Evolutionary conservation across 331 rosid species (phyloP).

Genomic region (Quercus tomentella): DNA sequence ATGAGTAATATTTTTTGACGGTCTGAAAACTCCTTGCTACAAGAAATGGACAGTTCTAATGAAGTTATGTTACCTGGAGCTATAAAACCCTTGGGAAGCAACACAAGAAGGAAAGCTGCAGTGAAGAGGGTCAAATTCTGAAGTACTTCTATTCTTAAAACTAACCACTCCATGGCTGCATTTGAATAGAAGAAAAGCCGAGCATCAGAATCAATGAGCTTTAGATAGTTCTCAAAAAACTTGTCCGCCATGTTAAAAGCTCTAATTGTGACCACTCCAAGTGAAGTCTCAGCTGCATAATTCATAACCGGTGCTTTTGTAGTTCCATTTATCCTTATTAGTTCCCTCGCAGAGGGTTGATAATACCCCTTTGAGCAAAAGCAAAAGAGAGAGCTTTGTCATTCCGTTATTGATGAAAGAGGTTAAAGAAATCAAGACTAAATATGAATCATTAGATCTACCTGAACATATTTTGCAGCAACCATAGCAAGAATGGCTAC

Average conservation of each 20-base stretch:
- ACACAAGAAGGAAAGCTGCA: constrained; percentile 55
- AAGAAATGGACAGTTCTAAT: background rate
- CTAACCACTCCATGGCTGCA: constrained; percentile 69
- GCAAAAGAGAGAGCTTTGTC: background rate
- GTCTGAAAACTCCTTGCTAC: too few relatives aligned
- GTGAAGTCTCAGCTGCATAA: constrained; percentile 75
- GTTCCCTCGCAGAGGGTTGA: constrained; percentile 69
- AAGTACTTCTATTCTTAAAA: constrained; percentile 61
- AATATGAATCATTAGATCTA: background rate
- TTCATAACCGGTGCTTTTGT: constrained; percentile 91
- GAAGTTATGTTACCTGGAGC: constrained; percentile 38
- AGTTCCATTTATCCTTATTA: constrained; percentile 79
- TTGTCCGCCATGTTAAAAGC: constrained; percentile 55
- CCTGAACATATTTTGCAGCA: constrained; percentile 57
- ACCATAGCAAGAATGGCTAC: constrained; percentile 54
- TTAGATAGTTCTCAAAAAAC: constrained; percentile 50
- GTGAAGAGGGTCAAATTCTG: constrained; percentile 67
- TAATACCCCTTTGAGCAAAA: constrained; percentile 45
- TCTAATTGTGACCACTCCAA: constrained; percentile 76
- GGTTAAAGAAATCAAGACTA: constrained; percentile 1
- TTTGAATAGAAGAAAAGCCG: constrained; percentile 58
- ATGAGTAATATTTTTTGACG: background rate
- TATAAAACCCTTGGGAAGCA: constrained; percentile 53
- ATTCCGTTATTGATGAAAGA: background rate
- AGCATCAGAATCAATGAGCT: constrained; percentile 76